Percentiles rank a stretch among this genome's conserved stretches.
Evolutionary conservation across 768 basidiomycete genomes (phyloP).

Genomic region (Crucibulum laeve): DNA sequence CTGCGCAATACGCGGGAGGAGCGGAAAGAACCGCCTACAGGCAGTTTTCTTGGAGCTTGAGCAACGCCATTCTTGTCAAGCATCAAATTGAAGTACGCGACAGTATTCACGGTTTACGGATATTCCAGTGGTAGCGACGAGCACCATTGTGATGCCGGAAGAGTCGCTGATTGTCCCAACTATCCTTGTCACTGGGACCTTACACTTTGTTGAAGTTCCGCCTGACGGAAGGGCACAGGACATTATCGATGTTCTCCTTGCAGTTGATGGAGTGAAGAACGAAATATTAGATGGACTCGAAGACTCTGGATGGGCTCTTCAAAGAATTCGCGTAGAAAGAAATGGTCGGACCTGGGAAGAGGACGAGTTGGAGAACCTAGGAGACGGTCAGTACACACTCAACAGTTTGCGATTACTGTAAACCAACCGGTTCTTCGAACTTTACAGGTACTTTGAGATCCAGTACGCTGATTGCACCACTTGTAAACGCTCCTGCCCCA

Average conservation of each 20-base stretch:
- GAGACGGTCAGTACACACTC: slow-evolving; percentile 44
- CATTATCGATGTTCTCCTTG: slow-evolving; percentile 49
- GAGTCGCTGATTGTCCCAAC: slow-evolving; percentile 48
- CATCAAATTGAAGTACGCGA: no score
- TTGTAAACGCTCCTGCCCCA: slow-evolving; percentile 38
- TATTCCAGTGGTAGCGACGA: no score
- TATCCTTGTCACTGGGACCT: slow-evolving; percentile 49
- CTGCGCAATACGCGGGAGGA: no score
- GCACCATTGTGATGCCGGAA: slow-evolving; percentile 11
- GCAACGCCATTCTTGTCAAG: no score
- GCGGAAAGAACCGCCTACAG: no score
- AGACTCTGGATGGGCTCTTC: slow-evolving; percentile 66
- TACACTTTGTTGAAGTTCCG: slow-evolving; percentile 59
- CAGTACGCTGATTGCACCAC: slow-evolving; percentile 42
- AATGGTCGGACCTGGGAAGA: slow-evolving; percentile 68
- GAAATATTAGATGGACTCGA: slow-evolving; percentile 56
- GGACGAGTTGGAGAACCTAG: slow-evolving; percentile 58
- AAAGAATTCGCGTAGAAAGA: slow-evolving; percentile 54
- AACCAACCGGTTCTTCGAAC: background rate
- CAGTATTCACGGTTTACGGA: no score
- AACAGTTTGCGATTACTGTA: background rate
- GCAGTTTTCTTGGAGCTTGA: no score
- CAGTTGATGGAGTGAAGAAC: slow-evolving; percentile 41
- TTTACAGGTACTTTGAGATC: slow-evolving; percentile 45
- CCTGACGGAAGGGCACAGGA: slow-evolving; percentile 53